phyloP scores from a whole-genome alignment of 1,284 basidiomycete genomes.

The Malassezia globosa region DNA sequence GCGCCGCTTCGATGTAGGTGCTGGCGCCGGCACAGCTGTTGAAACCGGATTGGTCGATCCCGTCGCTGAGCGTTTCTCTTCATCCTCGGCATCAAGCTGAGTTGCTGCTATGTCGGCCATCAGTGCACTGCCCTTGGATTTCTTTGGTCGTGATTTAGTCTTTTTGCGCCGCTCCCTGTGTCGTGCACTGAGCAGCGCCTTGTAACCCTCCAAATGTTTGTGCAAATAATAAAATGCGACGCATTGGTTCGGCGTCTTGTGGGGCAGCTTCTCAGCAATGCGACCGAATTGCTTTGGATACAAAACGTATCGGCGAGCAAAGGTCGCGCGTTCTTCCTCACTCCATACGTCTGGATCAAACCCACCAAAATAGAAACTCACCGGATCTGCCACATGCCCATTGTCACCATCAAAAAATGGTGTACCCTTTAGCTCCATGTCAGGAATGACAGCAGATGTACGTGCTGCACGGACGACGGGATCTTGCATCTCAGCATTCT shows the following conservation, averaged over 20 bases:
- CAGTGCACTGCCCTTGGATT: slow-evolving; percentile 46
- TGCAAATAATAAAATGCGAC: slow-evolving; percentile 89
- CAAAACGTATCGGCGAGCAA: slow-evolving; percentile 68
- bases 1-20: background rate
- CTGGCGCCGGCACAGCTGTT: background rate
- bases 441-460: slow-evolving; percentile 81
- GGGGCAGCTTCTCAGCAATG: slow-evolving; percentile 67
- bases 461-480: slow-evolving; percentile 72
- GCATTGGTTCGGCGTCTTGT: slow-evolving; percentile 80
- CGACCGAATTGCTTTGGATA: slow-evolving; percentile 85
- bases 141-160: slow-evolving; percentile 42
- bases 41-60: background rate
- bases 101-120: slow-evolving; percentile 43
- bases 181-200: slow-evolving; percentile 34
- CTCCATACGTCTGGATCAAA: slow-evolving; percentile 57
- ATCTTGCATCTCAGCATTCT: slow-evolving; percentile 81
- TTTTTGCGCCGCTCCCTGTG: slow-evolving; percentile 42
- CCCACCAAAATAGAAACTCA: slow-evolving; percentile 52
- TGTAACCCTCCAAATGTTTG: slow-evolving; percentile 57
- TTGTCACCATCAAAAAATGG: slow-evolving; percentile 70
- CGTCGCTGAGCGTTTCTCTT: slow-evolving; percentile 15
- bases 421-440: slow-evolving; percentile 65
- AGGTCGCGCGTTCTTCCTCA: slow-evolving; percentile 67
- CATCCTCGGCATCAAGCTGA: slow-evolving; percentile 34
- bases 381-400: slow-evolving; percentile 65